Conservation (phyloP, 1,284 basidiomycete species). For the Neolentinus lepideus region DNA sequence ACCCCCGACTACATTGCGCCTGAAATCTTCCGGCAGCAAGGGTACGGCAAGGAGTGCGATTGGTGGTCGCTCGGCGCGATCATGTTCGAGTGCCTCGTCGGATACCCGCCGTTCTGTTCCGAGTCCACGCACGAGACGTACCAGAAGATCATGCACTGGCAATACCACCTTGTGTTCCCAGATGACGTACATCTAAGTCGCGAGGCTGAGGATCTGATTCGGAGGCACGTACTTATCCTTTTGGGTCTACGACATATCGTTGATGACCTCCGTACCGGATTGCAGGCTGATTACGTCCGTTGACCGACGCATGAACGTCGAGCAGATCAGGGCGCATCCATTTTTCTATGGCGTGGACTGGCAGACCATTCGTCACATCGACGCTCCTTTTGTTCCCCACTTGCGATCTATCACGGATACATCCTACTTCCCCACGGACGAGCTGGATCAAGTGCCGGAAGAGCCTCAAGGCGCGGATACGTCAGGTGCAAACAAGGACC, state of each 20-base stretch:
- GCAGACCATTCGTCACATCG: conserved; percentile 85
- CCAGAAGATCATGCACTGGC: conserved; percentile 98
- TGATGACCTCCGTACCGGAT: conserved; percentile 1
- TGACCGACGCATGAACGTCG: conserved; percentile 71
- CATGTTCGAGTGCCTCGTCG: conserved; percentile 98
- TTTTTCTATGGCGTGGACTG: conserved; percentile 99
- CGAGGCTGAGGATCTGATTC: conserved; percentile 90
- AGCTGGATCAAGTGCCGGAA: conserved; percentile 80
- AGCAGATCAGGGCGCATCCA: conserved; percentile 89
- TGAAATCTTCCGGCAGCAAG: conserved; percentile 96
- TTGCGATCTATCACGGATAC: conserved; percentile 92
- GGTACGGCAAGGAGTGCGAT: conserved; percentile 97
- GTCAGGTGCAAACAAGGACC: conserved; percentile 76
- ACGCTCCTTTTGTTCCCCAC: conserved; percentile 93
- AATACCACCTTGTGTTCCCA: conserved; percentile 86
- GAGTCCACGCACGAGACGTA: conserved; percentile 98
- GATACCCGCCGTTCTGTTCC: conserved; percentile 96
- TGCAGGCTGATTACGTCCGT: conserved; percentile 80
- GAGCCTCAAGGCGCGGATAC: conserved; percentile 66
- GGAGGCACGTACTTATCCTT: conserved; percentile 41
- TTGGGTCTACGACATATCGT: neutral
- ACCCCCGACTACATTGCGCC: conserved; percentile 99
- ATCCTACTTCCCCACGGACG: conserved; percentile 96
- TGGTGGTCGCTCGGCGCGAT: conserved; percentile 98
- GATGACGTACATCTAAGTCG: conserved; percentile 93